Evolutionary conservation across 2,329 filamentous ascomycete genomes (phyloP).

Genomic region (Pseudohalonectria lignicola): DNA sequence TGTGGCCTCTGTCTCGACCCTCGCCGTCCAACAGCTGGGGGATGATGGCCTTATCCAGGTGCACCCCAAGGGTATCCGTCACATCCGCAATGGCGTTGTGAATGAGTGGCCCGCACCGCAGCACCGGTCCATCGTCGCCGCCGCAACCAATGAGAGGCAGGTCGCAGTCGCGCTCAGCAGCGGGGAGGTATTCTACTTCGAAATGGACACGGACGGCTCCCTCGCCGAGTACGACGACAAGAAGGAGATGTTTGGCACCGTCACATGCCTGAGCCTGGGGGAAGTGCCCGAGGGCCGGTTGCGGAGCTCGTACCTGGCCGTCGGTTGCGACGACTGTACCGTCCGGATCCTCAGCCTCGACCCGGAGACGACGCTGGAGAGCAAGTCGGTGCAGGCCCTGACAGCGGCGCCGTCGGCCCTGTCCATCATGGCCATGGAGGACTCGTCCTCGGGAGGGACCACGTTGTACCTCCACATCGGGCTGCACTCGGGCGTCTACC

Average conservation of each 20-base stretch:
- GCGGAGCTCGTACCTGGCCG: constrained; percentile 84
- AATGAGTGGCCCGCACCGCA: constrained; percentile 93
- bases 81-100: constrained; percentile 67
- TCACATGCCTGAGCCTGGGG: constrained; percentile 88
- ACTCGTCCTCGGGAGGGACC: constrained; percentile 78
- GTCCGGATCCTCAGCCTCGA: constrained; percentile 87
- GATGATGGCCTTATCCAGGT: constrained; percentile 90
- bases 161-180: constrained; percentile 90
- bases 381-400: constrained; percentile 86
- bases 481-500: constrained; percentile 87
- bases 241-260: constrained; percentile 88
- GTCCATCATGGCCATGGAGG: constrained; percentile 89
- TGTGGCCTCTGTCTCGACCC: constrained; percentile 73
- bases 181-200: constrained; percentile 95
- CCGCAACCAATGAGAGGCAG: constrained; percentile 85
- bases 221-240: constrained; percentile 92
- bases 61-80: constrained; percentile 89
- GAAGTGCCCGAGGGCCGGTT: constrained; percentile 84
- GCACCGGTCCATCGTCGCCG: constrained; percentile 90
- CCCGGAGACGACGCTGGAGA: constrained; percentile 81
- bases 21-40: constrained; percentile 88
- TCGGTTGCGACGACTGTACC: constrained; percentile 93
- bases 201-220: constrained; percentile 86
- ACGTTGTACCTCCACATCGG: constrained; percentile 95
- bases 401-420: constrained; percentile 83